These are phyloP conservation scores for Hibiscus tridactylites DNA, from an alignment of 345 rosid genomes.

Conservation along the genomic window DNA sequence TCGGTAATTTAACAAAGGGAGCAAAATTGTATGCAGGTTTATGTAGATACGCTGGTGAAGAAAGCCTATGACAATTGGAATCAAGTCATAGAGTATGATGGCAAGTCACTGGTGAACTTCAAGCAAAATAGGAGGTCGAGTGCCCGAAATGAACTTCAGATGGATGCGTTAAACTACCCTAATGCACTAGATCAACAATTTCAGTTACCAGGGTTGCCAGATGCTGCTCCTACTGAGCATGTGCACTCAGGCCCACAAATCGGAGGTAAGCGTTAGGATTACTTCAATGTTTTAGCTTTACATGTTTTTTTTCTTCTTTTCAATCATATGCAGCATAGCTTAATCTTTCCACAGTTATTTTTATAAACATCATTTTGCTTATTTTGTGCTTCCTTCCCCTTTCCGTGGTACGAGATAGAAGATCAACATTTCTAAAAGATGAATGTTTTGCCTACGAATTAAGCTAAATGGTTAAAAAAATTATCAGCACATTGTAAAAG, in stretches of 20 bases:
- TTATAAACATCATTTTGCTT: neutral
- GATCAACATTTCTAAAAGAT: neutral
- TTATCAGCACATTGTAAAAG: neutral
- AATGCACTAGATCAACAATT: slow-evolving; percentile 42
- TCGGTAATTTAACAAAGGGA: slow-evolving; percentile 1
- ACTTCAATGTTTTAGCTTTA: neutral
- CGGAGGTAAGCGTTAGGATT: slow-evolving; percentile 42
- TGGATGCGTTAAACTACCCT: slow-evolving; percentile 32
- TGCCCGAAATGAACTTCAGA: slow-evolving; percentile 40
- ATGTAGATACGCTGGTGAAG: slow-evolving; percentile 78
- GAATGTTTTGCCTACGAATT: neutral
- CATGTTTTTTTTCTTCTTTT: neutral
- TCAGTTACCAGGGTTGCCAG: slow-evolving; percentile 42
- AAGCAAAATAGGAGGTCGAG: slow-evolving; percentile 57
- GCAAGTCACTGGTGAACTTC: slow-evolving; percentile 60
- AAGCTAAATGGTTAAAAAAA: neutral
- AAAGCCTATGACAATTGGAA: slow-evolving; percentile 94
- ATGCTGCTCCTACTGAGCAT: slow-evolving; percentile 42
- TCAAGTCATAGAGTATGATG: slow-evolving; percentile 80
- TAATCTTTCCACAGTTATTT: neutral
- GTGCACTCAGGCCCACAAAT: slow-evolving; percentile 39
- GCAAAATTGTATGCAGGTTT: slow-evolving; percentile 40
- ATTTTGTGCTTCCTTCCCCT: neutral
- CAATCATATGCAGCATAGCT: neutral
- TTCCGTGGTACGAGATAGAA: neutral